These are phyloP conservation scores for Aspergillus felis DNA, from an alignment of 2,329 filamentous ascomycete genomes.

Conservation along the genomic window DNA sequence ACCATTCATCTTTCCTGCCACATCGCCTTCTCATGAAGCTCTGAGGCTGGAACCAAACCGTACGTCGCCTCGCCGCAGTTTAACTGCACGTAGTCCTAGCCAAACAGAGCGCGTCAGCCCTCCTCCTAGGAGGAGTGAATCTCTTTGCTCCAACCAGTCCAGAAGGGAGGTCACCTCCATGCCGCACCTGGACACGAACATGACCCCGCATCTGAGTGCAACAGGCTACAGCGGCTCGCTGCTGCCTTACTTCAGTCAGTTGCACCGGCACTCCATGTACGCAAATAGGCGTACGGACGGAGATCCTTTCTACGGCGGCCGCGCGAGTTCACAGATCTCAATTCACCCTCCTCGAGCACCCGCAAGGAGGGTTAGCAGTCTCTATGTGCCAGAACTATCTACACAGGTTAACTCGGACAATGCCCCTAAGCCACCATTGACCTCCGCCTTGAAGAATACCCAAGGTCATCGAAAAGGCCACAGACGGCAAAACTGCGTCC, in stretches of 20 bases:
- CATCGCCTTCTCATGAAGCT: conserved; percentile 15
- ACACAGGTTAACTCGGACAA: conserved; percentile 17
- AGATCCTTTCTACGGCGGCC: conserved; percentile 26
- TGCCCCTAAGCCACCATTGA: conserved; percentile 19
- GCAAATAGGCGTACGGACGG: conserved; percentile 16
- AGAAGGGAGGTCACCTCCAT: conserved; percentile 13
- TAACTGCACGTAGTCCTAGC: conserved; percentile 30
- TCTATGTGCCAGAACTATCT: conserved; percentile 16
- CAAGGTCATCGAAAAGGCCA: conserved; percentile 37
- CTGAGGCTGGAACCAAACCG: conserved; percentile 20
- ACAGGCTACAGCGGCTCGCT: conserved; percentile 8
- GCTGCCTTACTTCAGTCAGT: conserved; percentile 22
- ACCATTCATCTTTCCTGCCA: conserved; percentile 25
- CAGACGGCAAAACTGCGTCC: conserved; percentile 41
- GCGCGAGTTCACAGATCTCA: conserved; percentile 13
- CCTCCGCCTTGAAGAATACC: conserved; percentile 31
- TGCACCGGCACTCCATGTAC: conserved; percentile 21
- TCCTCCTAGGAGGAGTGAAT: conserved; percentile 29
- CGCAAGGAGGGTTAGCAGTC: conserved; percentile 11
- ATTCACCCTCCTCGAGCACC: conserved; percentile 17
- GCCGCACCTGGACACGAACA: conserved; percentile 13
- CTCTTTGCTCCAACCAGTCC: conserved; percentile 21
- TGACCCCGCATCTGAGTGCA: conserved; percentile 10
- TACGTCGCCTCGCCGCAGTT: conserved; percentile 30
- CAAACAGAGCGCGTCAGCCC: conserved; percentile 21